Conservation (phyloP, 1,139 yeast genomes). For the Blastobotrys serpentis region DNA sequence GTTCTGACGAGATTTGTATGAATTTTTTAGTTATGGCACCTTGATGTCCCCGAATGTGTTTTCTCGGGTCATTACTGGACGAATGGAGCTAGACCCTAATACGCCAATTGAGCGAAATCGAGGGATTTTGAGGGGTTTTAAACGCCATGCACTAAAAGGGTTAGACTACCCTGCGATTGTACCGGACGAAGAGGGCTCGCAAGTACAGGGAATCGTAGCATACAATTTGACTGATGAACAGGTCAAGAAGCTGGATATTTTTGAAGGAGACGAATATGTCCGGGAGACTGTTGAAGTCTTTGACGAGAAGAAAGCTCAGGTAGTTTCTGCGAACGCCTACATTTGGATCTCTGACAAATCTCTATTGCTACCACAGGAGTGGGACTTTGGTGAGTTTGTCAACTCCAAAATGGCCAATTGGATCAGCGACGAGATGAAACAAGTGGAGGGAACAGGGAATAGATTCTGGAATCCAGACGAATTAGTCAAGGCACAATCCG, state of each 20-base stretch:
- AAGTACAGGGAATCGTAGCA: constrained; percentile 34
- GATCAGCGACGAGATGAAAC: constrained; percentile 29
- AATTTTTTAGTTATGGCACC: constrained; percentile 37
- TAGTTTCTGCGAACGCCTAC: constrained; percentile 28
- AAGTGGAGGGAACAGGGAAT: constrained; percentile 22
- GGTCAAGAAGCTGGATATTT: constrained; percentile 31
- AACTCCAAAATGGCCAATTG: constrained; percentile 26
- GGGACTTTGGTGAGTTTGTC: constrained; percentile 29
- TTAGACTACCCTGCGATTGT: constrained; percentile 37
- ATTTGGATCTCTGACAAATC: constrained; percentile 27
- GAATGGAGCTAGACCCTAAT: constrained; percentile 20
- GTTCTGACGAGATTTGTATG: too few species aligned
- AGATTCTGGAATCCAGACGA: constrained; percentile 26
- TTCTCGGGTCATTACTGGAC: constrained; percentile 33
- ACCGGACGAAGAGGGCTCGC: constrained; percentile 15
- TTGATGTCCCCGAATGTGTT: constrained; percentile 37
- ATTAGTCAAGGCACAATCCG: neutral
- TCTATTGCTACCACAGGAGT: constrained; percentile 23
- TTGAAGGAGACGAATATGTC: constrained; percentile 38
- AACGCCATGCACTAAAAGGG: constrained; percentile 29
- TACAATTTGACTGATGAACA: constrained; percentile 29
- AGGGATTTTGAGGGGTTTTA: constrained; percentile 29
- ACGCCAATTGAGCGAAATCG: constrained; percentile 23
- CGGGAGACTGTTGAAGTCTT: constrained; percentile 27
- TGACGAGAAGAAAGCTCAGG: constrained; percentile 22